Percentiles rank a stretch among this genome's conserved stretches.
phyloP scores from a whole-genome alignment of 176 grass and related monocot species.

The Guadua angustifolia region DNA sequence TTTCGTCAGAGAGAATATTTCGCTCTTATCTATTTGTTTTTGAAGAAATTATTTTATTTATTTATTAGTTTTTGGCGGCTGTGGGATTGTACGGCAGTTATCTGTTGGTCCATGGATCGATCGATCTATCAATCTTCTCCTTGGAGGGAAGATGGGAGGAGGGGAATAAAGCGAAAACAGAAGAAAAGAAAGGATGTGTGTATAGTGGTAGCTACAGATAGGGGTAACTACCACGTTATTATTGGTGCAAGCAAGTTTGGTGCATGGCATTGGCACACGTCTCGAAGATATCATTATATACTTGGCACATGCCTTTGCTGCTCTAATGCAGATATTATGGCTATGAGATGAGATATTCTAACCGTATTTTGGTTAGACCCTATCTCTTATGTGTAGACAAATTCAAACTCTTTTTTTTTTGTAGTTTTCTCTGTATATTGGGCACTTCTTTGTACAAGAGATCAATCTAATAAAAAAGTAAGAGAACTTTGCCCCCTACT shows the following conservation, averaged over 20 bases:
- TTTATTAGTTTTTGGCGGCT: background rate
- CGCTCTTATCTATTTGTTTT: background rate
- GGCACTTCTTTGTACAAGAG: no score
- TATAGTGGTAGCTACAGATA: no score
- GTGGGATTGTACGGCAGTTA: conserved; percentile 22
- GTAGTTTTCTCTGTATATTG: no score
- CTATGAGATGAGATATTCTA: no score
- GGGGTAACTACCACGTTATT: background rate
- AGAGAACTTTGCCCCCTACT: no score
- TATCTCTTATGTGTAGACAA: no score
- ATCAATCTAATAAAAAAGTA: no score
- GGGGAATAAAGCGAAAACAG: conserved; percentile 47
- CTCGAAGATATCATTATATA: background rate
- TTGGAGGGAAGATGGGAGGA: conserved; percentile 29
- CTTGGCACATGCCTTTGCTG: no score
- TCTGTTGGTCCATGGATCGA: background rate
- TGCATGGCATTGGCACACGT: conserved; percentile 56
- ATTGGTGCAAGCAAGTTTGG: background rate
- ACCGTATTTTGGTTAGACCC: no score
- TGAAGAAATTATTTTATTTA: background rate
- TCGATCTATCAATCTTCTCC: background rate
- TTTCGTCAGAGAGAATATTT: background rate
- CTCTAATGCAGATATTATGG: no score
- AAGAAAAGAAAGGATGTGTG: no score
- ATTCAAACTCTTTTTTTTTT: no score